These are phyloP conservation scores for Epicoccum sorghinum DNA, from an alignment of 2,329 filamentous ascomycete genomes.

Conservation along the genomic window DNA sequence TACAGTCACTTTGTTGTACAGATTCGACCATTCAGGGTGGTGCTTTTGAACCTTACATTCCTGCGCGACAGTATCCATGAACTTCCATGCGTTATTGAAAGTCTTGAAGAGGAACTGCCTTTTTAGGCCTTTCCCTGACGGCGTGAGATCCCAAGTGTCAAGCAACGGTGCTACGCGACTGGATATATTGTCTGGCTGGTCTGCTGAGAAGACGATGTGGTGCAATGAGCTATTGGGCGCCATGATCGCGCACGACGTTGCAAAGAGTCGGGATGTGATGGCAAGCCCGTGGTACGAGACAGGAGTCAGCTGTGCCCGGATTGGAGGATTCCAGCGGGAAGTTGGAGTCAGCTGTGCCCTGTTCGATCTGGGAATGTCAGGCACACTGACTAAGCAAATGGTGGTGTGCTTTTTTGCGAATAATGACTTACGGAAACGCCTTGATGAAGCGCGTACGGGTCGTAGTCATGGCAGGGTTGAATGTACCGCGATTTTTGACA, in stretches of 20 bases:
- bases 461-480: constrained; percentile 9
- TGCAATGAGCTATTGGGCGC: neutral
- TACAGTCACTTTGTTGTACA: constrained; percentile 41
- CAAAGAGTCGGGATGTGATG: constrained; percentile 1
- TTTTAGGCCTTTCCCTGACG: constrained; percentile 32
- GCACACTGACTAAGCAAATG: constrained; percentile 23
- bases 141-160: constrained; percentile 32
- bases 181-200: constrained; percentile 36
- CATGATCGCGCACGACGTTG: constrained; percentile 5
- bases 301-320: constrained; percentile 2
- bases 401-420: constrained; percentile 20
- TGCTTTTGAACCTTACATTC: constrained; percentile 42
- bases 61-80: constrained; percentile 43
- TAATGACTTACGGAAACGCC: constrained; percentile 33
- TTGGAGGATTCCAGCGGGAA: neutral
- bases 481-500: neutral
- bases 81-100: constrained; percentile 41
- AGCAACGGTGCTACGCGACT: constrained; percentile 31
- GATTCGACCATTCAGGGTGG: constrained; percentile 44
- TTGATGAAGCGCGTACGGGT: constrained; percentile 18
- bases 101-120: constrained; percentile 38
- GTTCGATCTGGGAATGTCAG: constrained; percentile 28
- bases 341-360: constrained; percentile 15
- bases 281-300: constrained; percentile 6
- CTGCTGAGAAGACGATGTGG: constrained; percentile 35